Percentiles rank a stretch among this genome's conserved stretches.
These are phyloP conservation scores for Xylariales sp. DNA, from an alignment of 2,329 filamentous ascomycete genomes.

Conservation along the genomic window DNA sequence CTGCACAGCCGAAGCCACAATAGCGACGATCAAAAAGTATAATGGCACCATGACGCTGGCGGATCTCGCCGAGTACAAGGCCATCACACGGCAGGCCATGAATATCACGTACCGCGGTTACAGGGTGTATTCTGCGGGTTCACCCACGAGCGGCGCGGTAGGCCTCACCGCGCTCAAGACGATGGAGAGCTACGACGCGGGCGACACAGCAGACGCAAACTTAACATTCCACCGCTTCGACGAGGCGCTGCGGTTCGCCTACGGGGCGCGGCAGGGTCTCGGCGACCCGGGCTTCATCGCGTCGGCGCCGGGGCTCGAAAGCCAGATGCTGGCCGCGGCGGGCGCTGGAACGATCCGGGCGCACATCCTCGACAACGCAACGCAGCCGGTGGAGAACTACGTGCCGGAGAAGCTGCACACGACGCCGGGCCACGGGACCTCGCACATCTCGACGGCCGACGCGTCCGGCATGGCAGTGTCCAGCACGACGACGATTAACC, in stretches of 20 bases:
- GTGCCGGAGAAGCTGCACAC: conserved; percentile 71
- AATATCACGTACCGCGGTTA: conserved; percentile 76
- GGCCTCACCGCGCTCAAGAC: conserved; percentile 82
- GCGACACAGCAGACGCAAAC: conserved; percentile 66
- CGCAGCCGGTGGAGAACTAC: conserved; percentile 79
- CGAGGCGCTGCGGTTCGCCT: conserved; percentile 91
- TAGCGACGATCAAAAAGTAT: conserved; percentile 72
- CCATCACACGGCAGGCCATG: conserved; percentile 71
- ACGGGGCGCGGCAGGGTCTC: conserved; percentile 80
- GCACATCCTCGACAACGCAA: conserved; percentile 78
- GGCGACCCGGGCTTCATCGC: conserved; percentile 83
- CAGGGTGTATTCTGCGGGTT: conserved; percentile 74
- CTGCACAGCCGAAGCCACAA: conserved; percentile 72
- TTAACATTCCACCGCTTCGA: conserved; percentile 84
- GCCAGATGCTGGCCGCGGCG: conserved; percentile 71
- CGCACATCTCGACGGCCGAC: conserved; percentile 79
- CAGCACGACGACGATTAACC: conserved; percentile 87
- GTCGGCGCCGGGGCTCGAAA: conserved; percentile 72
- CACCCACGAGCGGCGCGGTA: conserved; percentile 83
- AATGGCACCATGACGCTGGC: conserved; percentile 79
- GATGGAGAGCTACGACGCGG: conserved; percentile 77
- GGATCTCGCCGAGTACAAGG: conserved; percentile 68
- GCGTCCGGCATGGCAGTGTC: conserved; percentile 78
- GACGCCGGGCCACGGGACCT: conserved; percentile 78
- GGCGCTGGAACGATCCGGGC: conserved; percentile 69